A percentile compares a stretch with the other conserved stretches of the same genome.
Evolutionary conservation across 495 filamentous ascomycete species (phyloP).

Genomic region (Schizothecium vesticola): DNA sequence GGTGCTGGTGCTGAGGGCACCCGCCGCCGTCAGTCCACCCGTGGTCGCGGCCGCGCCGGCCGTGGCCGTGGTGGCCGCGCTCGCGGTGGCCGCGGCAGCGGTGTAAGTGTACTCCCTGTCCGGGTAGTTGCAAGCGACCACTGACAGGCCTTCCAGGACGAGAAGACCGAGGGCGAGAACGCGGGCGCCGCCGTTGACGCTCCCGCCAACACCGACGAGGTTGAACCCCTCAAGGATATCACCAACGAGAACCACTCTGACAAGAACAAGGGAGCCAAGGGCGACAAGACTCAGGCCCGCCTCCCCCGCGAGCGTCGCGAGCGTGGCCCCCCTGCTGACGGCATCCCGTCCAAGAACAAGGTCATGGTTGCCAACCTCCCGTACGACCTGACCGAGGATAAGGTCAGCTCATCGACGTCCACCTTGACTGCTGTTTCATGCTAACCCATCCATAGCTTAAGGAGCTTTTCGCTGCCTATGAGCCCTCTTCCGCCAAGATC

Average conservation of each 20-base stretch:
- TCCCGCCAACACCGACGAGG: constrained; percentile 32
- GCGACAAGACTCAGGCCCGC: constrained; percentile 42
- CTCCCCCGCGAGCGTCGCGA: constrained; percentile 59
- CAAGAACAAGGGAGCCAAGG: constrained; percentile 47
- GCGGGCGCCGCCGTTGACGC: constrained; percentile 37
- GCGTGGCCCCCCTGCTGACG: constrained; percentile 95
- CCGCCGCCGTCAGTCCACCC: constrained; percentile 71
- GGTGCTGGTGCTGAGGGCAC: constrained; percentile 62
- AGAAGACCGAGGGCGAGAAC: constrained; percentile 46
- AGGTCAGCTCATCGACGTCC: constrained; percentile 48
- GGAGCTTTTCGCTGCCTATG: constrained; percentile 87
- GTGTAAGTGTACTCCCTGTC: constrained; percentile 35
- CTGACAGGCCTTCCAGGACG: constrained; percentile 30
- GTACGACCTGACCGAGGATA: constrained; percentile 95
- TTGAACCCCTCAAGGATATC: constrained; percentile 49
- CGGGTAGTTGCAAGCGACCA: background rate
- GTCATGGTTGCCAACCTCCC: constrained; percentile 99
- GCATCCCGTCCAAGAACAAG: constrained; percentile 98
- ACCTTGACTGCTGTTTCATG: background rate
- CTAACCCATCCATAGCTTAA: constrained; percentile 69
- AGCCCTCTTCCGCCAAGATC: constrained; percentile 91
- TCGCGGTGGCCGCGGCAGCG: constrained; percentile 70
- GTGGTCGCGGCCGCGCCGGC: constrained; percentile 66
- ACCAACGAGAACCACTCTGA: constrained; percentile 45
- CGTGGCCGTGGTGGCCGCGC: constrained; percentile 64